Conservation (phyloP, 2,329 filamentous ascomycete species). For the Scytalidium sp. region DNA sequence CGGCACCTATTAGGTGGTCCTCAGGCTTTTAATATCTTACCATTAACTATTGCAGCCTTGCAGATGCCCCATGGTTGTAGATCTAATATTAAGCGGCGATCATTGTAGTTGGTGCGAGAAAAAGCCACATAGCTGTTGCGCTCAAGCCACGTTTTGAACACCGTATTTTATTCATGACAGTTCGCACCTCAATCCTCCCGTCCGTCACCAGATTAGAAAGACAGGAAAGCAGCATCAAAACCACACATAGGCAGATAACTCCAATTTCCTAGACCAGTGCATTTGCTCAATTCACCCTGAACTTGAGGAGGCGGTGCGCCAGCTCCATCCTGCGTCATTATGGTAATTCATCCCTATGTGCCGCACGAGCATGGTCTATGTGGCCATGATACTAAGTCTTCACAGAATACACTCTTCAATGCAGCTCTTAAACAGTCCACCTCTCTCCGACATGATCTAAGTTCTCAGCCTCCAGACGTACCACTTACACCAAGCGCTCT, state of each 20-base stretch:
- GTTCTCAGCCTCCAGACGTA: constrained; percentile 60
- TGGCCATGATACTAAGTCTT: constrained; percentile 2
- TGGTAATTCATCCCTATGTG: constrained; percentile 12
- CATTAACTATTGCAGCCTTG: no score
- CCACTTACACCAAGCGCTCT: constrained; percentile 58
- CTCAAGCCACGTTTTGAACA: constrained; percentile 6
- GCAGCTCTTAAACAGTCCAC: constrained; percentile 82
- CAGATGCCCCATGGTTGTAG: no score
- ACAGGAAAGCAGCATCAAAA: no score
- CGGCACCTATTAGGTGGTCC: no score
- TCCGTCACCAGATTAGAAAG: no score
- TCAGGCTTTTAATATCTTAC: no score
- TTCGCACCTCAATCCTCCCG: neutral
- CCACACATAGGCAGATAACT: no score
- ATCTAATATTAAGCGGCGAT: no score
- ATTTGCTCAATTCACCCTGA: no score
- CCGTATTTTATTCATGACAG: neutral
- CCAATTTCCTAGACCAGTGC: no score
- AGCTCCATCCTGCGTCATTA: constrained; percentile 1
- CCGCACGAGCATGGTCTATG: neutral
- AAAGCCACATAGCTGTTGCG: constrained; percentile 6
- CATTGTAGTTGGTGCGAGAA: no score
- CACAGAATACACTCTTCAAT: constrained; percentile 80
- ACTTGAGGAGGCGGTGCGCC: neutral
- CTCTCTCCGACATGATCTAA: constrained; percentile 73